phyloP scores from a whole-genome alignment of 177 flowering plant genomes.

The Vitis hybrid region DNA sequence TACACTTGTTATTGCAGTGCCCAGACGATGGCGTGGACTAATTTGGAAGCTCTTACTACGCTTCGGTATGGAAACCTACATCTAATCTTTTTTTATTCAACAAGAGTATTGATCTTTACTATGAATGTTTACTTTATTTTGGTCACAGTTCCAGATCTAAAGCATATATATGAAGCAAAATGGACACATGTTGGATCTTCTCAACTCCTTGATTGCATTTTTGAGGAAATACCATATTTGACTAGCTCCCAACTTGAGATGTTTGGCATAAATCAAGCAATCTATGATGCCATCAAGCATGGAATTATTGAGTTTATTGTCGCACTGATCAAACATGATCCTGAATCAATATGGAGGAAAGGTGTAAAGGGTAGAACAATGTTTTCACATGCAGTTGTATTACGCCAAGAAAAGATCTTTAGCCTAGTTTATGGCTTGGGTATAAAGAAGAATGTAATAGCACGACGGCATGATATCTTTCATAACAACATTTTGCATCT shows the following conservation, averaged over 20 bases:
- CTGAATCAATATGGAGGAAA: constrained; percentile 26
- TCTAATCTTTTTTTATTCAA: background rate
- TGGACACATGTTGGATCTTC: constrained; percentile 20
- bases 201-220: constrained; percentile 17
- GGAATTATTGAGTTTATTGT: constrained; percentile 31
- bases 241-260: constrained; percentile 7
- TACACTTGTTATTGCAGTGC: background rate
- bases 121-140: background rate
- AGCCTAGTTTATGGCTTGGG: constrained; percentile 25
- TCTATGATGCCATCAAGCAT: constrained; percentile 24
- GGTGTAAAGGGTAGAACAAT: constrained; percentile 15
- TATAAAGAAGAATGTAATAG: constrained; percentile 18
- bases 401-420: constrained; percentile 32
- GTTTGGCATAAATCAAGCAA: constrained; percentile 9
- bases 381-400: constrained; percentile 18
- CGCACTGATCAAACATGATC: constrained; percentile 16
- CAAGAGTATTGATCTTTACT: too few relatives aligned
- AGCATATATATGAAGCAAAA: constrained; percentile 15
- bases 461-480: constrained; percentile 11
- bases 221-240: constrained; percentile 14
- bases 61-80: background rate
- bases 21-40: background rate
- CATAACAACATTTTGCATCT: constrained; percentile 29
- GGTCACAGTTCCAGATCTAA: constrained; percentile 23
- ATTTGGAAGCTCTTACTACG: background rate